These are phyloP conservation scores for Blyttiomyces sp. DNA, from an alignment of 371 early-diverging fungal genomes.

Conservation along the genomic window DNA sequence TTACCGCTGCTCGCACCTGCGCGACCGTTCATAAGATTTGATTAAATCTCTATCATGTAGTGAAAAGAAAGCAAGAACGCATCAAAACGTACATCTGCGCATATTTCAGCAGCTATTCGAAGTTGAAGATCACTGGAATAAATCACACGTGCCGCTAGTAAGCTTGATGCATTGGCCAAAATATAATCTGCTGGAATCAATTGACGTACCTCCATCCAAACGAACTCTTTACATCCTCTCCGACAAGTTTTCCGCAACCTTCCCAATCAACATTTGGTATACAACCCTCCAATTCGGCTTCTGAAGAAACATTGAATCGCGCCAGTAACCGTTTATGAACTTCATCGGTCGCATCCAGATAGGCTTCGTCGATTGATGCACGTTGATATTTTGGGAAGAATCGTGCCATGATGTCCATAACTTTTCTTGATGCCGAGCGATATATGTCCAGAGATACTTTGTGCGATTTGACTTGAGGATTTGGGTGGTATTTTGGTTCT, in stretches of 20 bases:
- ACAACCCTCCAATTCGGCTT: neutral
- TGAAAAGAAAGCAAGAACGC: neutral
- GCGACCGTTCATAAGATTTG: too few relatives aligned
- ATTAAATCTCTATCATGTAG: too few relatives aligned
- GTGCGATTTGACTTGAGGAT: conserved; percentile 70
- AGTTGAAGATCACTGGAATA: conserved; percentile 79
- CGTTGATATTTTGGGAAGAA: conserved; percentile 35
- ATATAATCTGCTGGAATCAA: too few relatives aligned
- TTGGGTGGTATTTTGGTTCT: conserved; percentile 65
- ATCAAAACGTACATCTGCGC: neutral
- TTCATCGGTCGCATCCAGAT: conserved; percentile 74
- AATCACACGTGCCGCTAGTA: too few relatives aligned
- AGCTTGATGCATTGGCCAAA: too few relatives aligned
- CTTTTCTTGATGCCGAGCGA: conserved; percentile 13
- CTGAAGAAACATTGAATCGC: conserved; percentile 12
- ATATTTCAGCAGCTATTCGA: conserved; percentile 56
- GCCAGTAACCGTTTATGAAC: conserved; percentile 58
- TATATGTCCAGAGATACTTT: conserved; percentile 77
- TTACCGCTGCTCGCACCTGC: conserved; percentile 66
- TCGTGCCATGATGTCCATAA: conserved; percentile 8
- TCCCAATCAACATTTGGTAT: conserved; percentile 27
- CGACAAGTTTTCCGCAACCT: conserved; percentile 18
- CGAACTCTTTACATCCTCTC: conserved; percentile 13
- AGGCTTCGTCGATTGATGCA: conserved; percentile 72
- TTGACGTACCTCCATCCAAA: too few relatives aligned